Percentiles rank a stretch among this genome's conserved stretches.
These are phyloP conservation scores for Tuber calosporum DNA, from an alignment of 495 filamentous ascomycete genomes.

Conservation along the genomic window DNA sequence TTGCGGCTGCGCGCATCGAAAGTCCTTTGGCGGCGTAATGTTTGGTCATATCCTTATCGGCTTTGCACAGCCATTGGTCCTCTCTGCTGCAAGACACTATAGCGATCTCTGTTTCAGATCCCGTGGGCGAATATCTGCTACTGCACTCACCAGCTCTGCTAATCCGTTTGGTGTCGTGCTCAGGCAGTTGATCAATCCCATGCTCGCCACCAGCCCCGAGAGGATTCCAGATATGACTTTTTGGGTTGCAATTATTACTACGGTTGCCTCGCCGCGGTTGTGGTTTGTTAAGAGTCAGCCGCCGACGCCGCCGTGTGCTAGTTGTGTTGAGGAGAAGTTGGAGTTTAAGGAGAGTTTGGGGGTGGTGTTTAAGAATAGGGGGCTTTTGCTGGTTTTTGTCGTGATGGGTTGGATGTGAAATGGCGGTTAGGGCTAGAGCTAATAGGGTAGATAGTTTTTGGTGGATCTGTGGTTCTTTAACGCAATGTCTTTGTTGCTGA, in stretches of 20 bases:
- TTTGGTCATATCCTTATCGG: constrained; percentile 92
- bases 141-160: constrained; percentile 72
- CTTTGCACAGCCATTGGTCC: constrained; percentile 83
- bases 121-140: constrained; percentile 73
- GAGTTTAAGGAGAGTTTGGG: constrained; percentile 14
- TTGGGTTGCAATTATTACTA: constrained; percentile 78
- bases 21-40: constrained; percentile 68
- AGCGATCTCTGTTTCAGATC: constrained; percentile 92
- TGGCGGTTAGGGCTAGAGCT: neutral
- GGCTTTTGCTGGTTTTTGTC: constrained; percentile 37
- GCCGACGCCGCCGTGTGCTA: constrained; percentile 62
- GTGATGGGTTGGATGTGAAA: constrained; percentile 25
- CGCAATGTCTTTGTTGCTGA: constrained; percentile 75
- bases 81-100: constrained; percentile 81
- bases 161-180: constrained; percentile 85
- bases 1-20: constrained; percentile 66
- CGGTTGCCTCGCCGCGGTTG: constrained; percentile 63
- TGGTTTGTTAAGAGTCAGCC: constrained; percentile 77
- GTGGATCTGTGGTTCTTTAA: constrained; percentile 92
- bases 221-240: constrained; percentile 72
- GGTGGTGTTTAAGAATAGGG: constrained; percentile 28
- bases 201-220: constrained; percentile 55
- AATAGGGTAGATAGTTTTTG: constrained; percentile 48
- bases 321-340: constrained; percentile 41
- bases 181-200: constrained; percentile 75